phyloP scores from a whole-genome alignment of 768 basidiomycete species.

The Clavaria fumosa region DNA sequence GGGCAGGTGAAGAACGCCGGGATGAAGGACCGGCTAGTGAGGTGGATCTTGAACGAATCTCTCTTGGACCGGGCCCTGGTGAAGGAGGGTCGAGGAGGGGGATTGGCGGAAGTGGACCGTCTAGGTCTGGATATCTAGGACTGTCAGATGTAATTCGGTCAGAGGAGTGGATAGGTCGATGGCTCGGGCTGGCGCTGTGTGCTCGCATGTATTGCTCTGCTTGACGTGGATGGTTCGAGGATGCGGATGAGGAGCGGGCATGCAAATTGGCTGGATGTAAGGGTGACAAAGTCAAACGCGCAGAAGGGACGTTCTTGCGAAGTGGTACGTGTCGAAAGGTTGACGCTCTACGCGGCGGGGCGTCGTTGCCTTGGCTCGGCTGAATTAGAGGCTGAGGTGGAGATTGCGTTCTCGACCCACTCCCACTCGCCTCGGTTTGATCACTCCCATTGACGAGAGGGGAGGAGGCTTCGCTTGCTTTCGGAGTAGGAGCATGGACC shows the following conservation, averaged over 20 bases:
- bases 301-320: background rate
- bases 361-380: too few relatives aligned
- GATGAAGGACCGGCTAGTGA: slow-evolving; percentile 3
- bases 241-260: background rate
- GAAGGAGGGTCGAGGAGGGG: slow-evolving; percentile 7
- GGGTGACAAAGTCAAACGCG: background rate
- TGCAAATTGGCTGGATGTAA: slow-evolving; percentile 1
- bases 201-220: background rate
- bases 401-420: too few relatives aligned
- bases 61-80: slow-evolving; percentile 1
- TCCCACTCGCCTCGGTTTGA: too few relatives aligned
- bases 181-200: slow-evolving; percentile 6
- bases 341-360: background rate
- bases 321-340: slow-evolving; percentile 1
- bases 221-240: background rate
- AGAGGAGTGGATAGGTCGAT: slow-evolving; percentile 4
- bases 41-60: too few relatives aligned
- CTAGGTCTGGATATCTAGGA: slow-evolving; percentile 1
- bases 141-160: slow-evolving; percentile 1
- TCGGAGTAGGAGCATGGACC: too few relatives aligned
- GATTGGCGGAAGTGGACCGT: slow-evolving; percentile 5
- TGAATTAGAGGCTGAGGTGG: too few relatives aligned
- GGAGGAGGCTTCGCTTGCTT: too few relatives aligned
- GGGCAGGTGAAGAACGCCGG: slow-evolving; percentile 4
- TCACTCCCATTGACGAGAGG: too few relatives aligned